Evolutionary conservation across 371 early-diverging fungal genomes (phyloP).

Genomic region (Smittium mucronatum): DNA sequence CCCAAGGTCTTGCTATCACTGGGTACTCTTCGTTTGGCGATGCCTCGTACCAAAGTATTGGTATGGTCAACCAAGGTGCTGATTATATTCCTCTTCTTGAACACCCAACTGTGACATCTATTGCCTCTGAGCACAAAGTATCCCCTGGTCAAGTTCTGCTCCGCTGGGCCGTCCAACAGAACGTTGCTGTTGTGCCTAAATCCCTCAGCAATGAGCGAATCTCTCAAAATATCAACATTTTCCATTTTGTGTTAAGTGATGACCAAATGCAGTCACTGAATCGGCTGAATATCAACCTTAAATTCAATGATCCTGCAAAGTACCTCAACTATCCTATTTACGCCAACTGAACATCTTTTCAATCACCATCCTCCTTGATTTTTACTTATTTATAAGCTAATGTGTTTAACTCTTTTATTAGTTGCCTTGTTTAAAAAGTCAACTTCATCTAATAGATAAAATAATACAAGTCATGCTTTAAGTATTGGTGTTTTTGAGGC

Average conservation of each 20-base stretch:
- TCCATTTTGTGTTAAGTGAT: conserved; percentile 14
- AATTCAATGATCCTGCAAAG: conserved; percentile 20
- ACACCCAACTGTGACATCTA: conserved; percentile 29
- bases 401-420: too few species aligned
- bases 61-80: conserved; percentile 12
- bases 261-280: conserved; percentile 15
- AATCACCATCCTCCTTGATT: too few species aligned
- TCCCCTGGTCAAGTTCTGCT: conserved; percentile 62
- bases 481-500: too few species aligned
- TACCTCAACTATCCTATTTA: conserved; percentile 15
- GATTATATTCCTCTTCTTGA: conserved; percentile 12
- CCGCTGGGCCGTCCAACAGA: conserved; percentile 60
- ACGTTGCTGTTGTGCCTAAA: conserved; percentile 31
- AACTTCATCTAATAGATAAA: too few species aligned
- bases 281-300: conserved; percentile 15
- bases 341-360: too few species aligned
- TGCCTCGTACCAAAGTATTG: conserved; percentile 14
- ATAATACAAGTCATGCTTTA: too few species aligned
- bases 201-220: conserved; percentile 20
- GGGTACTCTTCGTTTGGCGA: conserved; percentile 79
- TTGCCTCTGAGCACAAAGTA: conserved; percentile 47
- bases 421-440: too few species aligned
- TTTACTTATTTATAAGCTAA: too few species aligned
- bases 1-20: conserved; percentile 53
- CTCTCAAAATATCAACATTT: conserved; percentile 23